phyloP scores from a whole-genome alignment of 2,329 filamentous ascomycete genomes.

The Truncatella angustata region DNA sequence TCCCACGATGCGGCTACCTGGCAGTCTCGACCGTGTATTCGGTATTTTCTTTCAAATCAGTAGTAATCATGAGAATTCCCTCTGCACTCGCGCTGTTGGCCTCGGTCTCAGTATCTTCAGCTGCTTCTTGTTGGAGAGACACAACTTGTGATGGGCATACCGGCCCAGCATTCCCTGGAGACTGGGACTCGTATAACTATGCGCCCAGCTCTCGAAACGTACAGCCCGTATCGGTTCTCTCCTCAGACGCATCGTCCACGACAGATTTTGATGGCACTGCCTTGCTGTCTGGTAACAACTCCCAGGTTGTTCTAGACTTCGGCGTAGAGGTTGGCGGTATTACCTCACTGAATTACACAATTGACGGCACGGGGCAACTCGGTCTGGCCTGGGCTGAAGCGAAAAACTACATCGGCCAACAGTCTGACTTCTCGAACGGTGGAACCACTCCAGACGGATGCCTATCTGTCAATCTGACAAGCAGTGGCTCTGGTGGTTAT shows the following conservation, averaged over 20 bases:
- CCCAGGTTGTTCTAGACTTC: slow-evolving; percentile 5
- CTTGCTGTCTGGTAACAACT: background rate
- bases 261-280: background rate
- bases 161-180: slow-evolving; percentile 4
- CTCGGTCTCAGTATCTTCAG: background rate
- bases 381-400: slow-evolving; percentile 41
- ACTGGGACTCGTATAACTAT: slow-evolving; percentile 7
- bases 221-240: background rate
- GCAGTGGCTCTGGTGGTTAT: slow-evolving; percentile 31
- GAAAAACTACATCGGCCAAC: slow-evolving; percentile 38
- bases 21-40: no score
- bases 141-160: slow-evolving; percentile 6
- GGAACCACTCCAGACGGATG: slow-evolving; percentile 32
- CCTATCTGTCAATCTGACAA: slow-evolving; percentile 33
- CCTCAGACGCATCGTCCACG: background rate
- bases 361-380: slow-evolving; percentile 16
- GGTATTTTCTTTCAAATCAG: no score
- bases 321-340: slow-evolving; percentile 8
- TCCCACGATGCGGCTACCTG: no score
- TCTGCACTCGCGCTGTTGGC: background rate
- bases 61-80: background rate
- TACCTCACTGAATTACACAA: slow-evolving; percentile 1
- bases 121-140: slow-evolving; percentile 9
- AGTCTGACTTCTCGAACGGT: slow-evolving; percentile 39
- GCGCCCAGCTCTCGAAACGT: slow-evolving; percentile 3